These are phyloP conservation scores for Diaporthe capsici DNA, from an alignment of 2,329 filamentous ascomycete species.

Conservation along the genomic window DNA sequence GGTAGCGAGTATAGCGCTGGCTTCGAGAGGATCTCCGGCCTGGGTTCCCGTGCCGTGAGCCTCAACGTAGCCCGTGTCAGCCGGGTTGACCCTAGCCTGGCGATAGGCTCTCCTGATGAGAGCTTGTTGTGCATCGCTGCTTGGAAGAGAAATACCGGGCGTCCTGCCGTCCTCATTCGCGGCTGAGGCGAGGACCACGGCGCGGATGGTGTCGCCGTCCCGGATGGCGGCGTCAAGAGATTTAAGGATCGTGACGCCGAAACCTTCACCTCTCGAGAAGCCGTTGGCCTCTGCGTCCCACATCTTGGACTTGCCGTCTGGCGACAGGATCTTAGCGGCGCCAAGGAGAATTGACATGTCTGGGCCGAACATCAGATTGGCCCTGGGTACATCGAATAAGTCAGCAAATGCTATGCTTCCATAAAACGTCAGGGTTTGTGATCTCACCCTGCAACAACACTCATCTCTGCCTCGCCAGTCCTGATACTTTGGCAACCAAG, in stretches of 20 bases:
- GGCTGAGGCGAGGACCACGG: conserved; percentile 49
- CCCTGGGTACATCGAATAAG: background rate
- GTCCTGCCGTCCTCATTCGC: conserved; percentile 55
- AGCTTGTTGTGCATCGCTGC: conserved; percentile 46
- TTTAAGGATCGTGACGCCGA: conserved; percentile 57
- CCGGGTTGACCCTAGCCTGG: conserved; percentile 28
- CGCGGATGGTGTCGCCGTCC: conserved; percentile 54
- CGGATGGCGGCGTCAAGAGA: conserved; percentile 55
- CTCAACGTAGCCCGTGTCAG: conserved; percentile 45
- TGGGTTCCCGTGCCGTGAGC: conserved; percentile 41
- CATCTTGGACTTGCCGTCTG: conserved; percentile 52
- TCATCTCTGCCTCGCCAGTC: conserved; percentile 30
- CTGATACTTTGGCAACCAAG: conserved; percentile 31
- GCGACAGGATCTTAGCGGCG: conserved; percentile 42
- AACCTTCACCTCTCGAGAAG: conserved; percentile 49
- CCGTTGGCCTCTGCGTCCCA: conserved; percentile 50
- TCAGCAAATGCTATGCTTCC: background rate
- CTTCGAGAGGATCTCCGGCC: conserved; percentile 26
- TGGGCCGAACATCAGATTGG: conserved; percentile 31
- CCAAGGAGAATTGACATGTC: conserved; percentile 45
- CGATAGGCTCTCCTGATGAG: conserved; percentile 50
- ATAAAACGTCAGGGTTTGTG: background rate
- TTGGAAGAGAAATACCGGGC: conserved; percentile 56
- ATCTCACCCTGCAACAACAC: conserved; percentile 13
- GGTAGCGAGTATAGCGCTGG: conserved; percentile 16